These are phyloP conservation scores for Panellus pusillus DNA, from an alignment of 768 basidiomycete genomes.

Conservation along the genomic window DNA sequence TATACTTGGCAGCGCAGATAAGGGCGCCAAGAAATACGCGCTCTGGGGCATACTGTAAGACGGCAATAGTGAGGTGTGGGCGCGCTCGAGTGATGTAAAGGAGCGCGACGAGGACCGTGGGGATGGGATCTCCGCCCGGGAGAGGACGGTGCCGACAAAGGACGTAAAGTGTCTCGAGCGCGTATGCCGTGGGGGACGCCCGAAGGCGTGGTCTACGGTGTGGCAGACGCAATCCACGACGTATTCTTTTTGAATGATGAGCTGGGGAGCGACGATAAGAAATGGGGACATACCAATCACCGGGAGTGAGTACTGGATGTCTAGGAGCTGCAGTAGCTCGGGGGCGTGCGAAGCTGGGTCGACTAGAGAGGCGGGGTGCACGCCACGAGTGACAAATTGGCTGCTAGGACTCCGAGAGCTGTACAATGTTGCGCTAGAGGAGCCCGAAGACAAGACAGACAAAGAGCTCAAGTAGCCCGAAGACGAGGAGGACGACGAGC, in stretches of 20 bases:
- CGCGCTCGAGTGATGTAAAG: conserved; percentile 10
- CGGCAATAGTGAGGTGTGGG: conserved; percentile 8
- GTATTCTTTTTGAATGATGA: background rate
- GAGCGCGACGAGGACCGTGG: conserved; percentile 8
- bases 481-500: too few species aligned
- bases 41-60: conserved; percentile 11
- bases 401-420: too few species aligned
- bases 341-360: conserved; percentile 9
- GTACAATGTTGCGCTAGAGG: too few species aligned
- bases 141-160: conserved; percentile 6
- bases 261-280: too few species aligned
- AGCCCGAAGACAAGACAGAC: too few species aligned
- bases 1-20: conserved; percentile 11
- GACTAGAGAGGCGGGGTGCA: conserved; percentile 2
- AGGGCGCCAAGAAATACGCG: conserved; percentile 16
- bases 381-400: too few species aligned
- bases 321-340: conserved; percentile 4
- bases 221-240: conserved; percentile 11
- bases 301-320: background rate
- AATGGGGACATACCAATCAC: conserved; percentile 2
- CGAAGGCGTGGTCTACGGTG: conserved; percentile 10
- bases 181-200: background rate
- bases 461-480: too few species aligned
- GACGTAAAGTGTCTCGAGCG: conserved; percentile 2
- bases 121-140: conserved; percentile 9